Base-by-base conservation (phyloP, 2,329 filamentous ascomycete genomes). In the Beauveria caledonica region DNA sequence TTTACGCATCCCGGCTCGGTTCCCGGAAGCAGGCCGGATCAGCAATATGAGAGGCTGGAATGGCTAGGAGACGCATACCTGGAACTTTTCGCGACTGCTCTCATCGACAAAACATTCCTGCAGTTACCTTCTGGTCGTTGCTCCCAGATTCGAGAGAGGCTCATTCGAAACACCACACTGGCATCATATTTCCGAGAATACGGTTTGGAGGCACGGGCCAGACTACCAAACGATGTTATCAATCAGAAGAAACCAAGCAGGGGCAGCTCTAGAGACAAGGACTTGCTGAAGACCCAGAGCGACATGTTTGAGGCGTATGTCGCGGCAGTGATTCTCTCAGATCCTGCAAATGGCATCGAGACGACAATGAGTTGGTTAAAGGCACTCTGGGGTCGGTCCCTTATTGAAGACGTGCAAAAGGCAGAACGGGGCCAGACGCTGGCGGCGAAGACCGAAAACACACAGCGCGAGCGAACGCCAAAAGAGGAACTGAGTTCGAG, bases 251-350 rank as follows among this genome's bases (percentile, higher is more conserved):
- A 63, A 6, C 56, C 66, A 6, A 67, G 69, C 9, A 65, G 63
- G 21, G 67, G 67, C 15, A 68, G 64, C 11, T 70, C 70, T 6
- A 80, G 68, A 60, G 73, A 68, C 69, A 86, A 81, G 70, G 81
- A 80, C 46, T 79, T 82, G 62, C 81, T 77, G 15, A 97, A 97
- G 72, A 85, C 91, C 10, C 79, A 89, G 60, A 92, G 87, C 9
- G 93, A 97, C 69, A 81, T 97, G 19, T 95, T 97, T 67, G 93
- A 97, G 71, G 89, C 93, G 0, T 97, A 95, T 66, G 84, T 96
- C 17, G 92, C 89, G 9, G 92, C 88, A 3, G 74, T 92, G 6
- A 81, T 96, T 39, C 75, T 90, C 2, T 86, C 87, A 1, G 83
- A 91, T 66, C 79, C 84, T 0, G 72, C 76, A 3, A 70, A 83